phyloP scores from a whole-genome alignment of 1,284 basidiomycete genomes.

The Cystobasidium pallidum region DNA sequence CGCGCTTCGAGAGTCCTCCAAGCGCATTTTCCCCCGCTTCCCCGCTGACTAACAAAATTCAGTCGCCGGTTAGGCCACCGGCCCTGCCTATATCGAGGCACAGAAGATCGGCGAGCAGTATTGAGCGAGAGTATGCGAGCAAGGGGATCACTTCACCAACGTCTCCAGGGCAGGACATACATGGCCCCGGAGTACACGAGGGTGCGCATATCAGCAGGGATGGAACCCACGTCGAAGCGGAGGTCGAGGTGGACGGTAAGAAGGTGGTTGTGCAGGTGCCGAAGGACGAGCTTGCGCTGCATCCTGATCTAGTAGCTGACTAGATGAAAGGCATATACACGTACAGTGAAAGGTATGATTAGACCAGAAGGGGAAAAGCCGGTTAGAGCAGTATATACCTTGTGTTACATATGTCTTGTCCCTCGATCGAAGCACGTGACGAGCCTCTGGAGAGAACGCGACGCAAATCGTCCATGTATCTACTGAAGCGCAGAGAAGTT shows the following conservation, averaged over 20 bases:
- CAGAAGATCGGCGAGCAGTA: constrained; percentile 26
- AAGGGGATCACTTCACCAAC: constrained; percentile 40
- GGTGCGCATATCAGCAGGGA: constrained; percentile 49
- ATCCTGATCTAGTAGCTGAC: constrained; percentile 34
- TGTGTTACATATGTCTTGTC: no score
- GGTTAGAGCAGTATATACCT: constrained; percentile 4
- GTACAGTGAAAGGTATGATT: background rate
- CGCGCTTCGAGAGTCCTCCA: background rate
- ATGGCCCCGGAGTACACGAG: constrained; percentile 48
- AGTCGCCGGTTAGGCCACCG: background rate
- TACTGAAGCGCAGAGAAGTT: constrained; percentile 1
- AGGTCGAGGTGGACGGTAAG: constrained; percentile 33
- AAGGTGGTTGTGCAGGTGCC: constrained; percentile 42
- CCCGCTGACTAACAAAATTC: background rate
- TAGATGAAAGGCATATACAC: constrained; percentile 45
- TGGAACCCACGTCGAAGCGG: constrained; percentile 44
- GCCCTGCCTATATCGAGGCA: constrained; percentile 15
- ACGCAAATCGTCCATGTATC: no score
- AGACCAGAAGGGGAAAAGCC: no score
- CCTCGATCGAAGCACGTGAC: constrained; percentile 3
- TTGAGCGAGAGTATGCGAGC: background rate
- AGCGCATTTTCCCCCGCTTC: background rate
- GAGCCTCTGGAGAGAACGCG: no score
- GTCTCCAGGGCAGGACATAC: constrained; percentile 46
- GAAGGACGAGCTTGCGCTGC: constrained; percentile 39